Evolutionary conservation across 169 alveolate species (phyloP).

Genomic region (Cryptosporidium felis): DNA sequence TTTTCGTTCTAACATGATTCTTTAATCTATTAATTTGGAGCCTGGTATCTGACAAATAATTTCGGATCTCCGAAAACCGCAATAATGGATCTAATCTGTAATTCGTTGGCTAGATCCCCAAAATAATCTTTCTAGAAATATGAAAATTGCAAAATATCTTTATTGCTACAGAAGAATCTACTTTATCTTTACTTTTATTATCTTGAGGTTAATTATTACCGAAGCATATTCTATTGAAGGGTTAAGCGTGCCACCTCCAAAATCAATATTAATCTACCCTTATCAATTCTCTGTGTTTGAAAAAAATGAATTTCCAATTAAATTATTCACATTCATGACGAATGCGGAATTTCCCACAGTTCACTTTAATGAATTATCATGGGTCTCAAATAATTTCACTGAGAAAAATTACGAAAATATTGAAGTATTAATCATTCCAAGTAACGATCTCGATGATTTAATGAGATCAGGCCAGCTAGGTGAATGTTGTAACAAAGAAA

Average conservation of each 20-base stretch:
- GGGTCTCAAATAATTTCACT: not conserved
- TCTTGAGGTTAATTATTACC: not conserved
- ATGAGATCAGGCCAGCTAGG: not conserved
- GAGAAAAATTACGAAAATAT: not conserved
- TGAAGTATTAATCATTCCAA: conserved; percentile 24
- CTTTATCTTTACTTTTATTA: no score
- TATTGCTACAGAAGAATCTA: no score
- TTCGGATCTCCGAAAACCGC: conserved; percentile 29
- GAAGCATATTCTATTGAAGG: not conserved
- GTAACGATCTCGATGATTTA: conserved; percentile 1
- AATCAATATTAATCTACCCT: conserved; percentile 17
- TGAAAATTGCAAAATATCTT: conserved; percentile 1
- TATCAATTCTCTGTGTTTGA: conserved; percentile 26
- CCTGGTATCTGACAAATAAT: conserved; percentile 4
- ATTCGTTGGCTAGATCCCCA: no score
- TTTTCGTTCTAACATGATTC: no score
- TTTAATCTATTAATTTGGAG: conserved; percentile 8
- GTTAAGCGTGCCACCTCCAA: conserved; percentile 19
- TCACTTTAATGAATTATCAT: not conserved
- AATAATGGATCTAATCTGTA: conserved; percentile 3
- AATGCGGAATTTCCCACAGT: not conserved
- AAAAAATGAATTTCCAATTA: not conserved
- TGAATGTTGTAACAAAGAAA: conserved; percentile 34
- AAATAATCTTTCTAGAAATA: not conserved
- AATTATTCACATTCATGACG: not conserved